Evolutionary conservation across 305 asterid species (phyloP), one percentile per base, ranked within the genome.

Genomic region (Fraxinus xanthoxyloides): DNA sequence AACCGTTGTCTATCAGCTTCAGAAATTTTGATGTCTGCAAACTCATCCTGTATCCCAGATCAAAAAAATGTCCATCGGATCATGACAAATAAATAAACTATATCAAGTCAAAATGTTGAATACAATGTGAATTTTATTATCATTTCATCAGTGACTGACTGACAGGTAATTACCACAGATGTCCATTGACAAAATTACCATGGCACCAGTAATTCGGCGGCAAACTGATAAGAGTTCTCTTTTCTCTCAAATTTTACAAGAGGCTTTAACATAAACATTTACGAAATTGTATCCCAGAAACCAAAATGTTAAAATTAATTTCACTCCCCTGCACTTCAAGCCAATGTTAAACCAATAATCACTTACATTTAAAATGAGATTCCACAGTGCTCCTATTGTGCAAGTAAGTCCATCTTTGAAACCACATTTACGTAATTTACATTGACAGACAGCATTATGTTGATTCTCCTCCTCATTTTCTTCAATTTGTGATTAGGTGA

Each of bases 1-100:
- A 88, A 76, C 86, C 82, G 86, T 84, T 83, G 85, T 76, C 88
- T 85, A 85, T 91, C 91, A 36, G 90, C 90, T 82, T 85, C 83
- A 36, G 94, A 91, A 79, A 87, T 87, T 77, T 87, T 73, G 79
- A 87, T 85, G 73, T 82, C 92, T 38, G 82, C 80, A 19, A 81
- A 74, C 40, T 89, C 93, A 79, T 91, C 97, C 96, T 95, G 90
- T 32, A 77, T 59, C 65, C 32, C 19, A 59, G 34, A 40, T 28
- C 34, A 69, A 84, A 26, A 21, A 77, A 51, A 74, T 7, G 83
- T 23, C 54, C 43, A 77, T 28, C 51, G 2, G 76, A 65, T 51
- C 17, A 13, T 48, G 77, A 81, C 70, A 76, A 38, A 81, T 54
- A 32, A 72, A 72, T 70, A 79, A 63, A 72, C 21, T 21, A 48